These are phyloP conservation scores for Casaregolazyma lundiana DNA, from an alignment of 1,139 yeast genomes.

Conservation along the genomic window DNA sequence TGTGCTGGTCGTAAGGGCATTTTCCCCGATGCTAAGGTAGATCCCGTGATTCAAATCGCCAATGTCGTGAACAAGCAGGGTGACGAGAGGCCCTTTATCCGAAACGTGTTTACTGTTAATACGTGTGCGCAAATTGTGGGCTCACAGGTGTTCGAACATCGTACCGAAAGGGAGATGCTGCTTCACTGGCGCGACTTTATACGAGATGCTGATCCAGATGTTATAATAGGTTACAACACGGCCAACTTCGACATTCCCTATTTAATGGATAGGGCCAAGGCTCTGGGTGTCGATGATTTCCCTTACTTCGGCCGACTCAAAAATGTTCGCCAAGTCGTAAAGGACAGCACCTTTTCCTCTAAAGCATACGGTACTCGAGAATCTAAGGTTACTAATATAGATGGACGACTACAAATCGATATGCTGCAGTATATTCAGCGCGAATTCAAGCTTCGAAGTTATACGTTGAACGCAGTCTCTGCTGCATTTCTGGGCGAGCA, in stretches of 20 bases:
- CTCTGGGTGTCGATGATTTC: slow-evolving; percentile 61
- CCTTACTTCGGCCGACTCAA: slow-evolving; percentile 82
- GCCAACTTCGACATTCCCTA: slow-evolving; percentile 95
- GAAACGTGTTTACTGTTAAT: slow-evolving; percentile 90
- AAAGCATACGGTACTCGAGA: slow-evolving; percentile 97
- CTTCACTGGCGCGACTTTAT: slow-evolving; percentile 82
- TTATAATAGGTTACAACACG: slow-evolving; percentile 92
- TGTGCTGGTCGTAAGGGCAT: slow-evolving; percentile 98
- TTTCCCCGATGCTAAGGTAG: slow-evolving; percentile 91
- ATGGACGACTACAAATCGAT: slow-evolving; percentile 94
- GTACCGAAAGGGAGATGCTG: slow-evolving; percentile 77
- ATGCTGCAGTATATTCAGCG: slow-evolving; percentile 88
- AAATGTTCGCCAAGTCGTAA: slow-evolving; percentile 66
- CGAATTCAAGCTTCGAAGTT: slow-evolving; percentile 90
- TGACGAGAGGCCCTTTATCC: slow-evolving; percentile 73
- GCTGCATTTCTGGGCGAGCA: slow-evolving; percentile 94
- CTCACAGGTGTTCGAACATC: slow-evolving; percentile 75
- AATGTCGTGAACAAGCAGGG: slow-evolving; percentile 87
- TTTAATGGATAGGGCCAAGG: slow-evolving; percentile 76
- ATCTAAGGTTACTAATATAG: slow-evolving; percentile 84
- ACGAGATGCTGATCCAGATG: slow-evolving; percentile 85
- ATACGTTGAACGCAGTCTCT: slow-evolving; percentile 91
- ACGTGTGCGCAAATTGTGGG: slow-evolving; percentile 94
- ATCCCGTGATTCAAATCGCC: slow-evolving; percentile 95
- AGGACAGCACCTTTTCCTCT: slow-evolving; percentile 81